Base-by-base conservation (phyloP, 2,329 filamentous ascomycete genomes). In the Aschersonia sp. region DNA sequence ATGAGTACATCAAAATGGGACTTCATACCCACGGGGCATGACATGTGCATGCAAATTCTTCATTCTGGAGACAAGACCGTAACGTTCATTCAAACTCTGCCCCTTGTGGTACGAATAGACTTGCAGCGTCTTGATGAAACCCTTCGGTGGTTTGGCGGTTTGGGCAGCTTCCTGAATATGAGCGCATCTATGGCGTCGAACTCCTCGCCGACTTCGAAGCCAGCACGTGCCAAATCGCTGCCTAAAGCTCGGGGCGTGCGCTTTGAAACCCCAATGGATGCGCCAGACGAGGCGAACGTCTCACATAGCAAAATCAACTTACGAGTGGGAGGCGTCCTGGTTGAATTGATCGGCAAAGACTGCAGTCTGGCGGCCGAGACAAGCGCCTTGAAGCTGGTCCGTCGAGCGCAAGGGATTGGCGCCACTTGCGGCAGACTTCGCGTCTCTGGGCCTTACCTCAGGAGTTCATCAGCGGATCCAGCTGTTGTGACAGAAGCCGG, bases 141-240 rank as follows among this genome's bases (percentile, higher is more conserved):
- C 0, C 80, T 97, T 51, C 79, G 80, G 48, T 88, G 86, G 73
- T 89, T 96, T 64, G 92, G 92, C 38, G 92, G 92, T 0, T 70
- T 98, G 43, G 95, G 89, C 61, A 88, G 89, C 54, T 84, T 98
- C 47, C 69, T 98, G 43, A 94, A 92, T 56, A 77, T 96, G 61
- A 86, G 89, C 52, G 85, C 78, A 50, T 95, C 91, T 0, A 84
- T 94, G 52, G 79, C 83, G 9, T 89, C 85, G 1, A 84, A 78
- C 51, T 74, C 78, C n/a, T 78, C 81, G 1, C 67, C 69, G 10
- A 62, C 61, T 3, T 61, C 61, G 2, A 61, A 66, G 35, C 64
- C 65, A 43, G 56, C 56, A 5, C 59, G 65, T 4, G 56, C 58
- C 7, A 67, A 65, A 44, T 69, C 65, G 46, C 48, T 64, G 2